Evolutionary conservation across 805 yeast species (phyloP).

Genomic region (Dipodascus albidus): DNA sequence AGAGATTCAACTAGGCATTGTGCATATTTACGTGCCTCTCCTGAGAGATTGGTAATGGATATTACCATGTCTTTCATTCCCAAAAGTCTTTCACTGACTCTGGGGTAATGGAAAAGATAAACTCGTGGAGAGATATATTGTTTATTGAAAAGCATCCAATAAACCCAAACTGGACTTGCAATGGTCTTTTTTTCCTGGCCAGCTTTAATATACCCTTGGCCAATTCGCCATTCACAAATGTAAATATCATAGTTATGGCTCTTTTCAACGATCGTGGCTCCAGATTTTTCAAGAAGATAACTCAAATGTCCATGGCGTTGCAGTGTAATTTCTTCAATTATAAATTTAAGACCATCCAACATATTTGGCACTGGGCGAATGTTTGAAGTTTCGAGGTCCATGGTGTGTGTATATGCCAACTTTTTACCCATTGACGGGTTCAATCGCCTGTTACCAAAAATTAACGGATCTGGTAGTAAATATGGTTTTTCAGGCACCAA

Average conservation of each 20-base stretch:
- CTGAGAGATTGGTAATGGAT: constrained; percentile 71
- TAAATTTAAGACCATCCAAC: background rate
- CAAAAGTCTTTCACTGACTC: constrained; percentile 38
- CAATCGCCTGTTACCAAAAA: constrained; percentile 3
- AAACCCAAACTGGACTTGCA: constrained; percentile 72
- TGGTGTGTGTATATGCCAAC: background rate
- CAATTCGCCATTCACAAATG: constrained; percentile 52
- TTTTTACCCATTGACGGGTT: background rate
- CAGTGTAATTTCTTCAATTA: background rate
- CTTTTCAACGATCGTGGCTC: constrained; percentile 37
- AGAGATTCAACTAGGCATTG: constrained; percentile 48
- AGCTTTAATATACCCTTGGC: constrained; percentile 42
- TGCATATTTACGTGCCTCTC: constrained; percentile 70
- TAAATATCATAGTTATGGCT: constrained; percentile 33
- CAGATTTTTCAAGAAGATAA: constrained; percentile 19
- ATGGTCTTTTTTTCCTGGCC: constrained; percentile 31
- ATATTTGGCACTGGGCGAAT: background rate
- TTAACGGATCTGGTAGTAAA: constrained; percentile 29
- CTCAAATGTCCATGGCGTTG: background rate
- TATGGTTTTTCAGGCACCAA: constrained; percentile 45
- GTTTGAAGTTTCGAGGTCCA: background rate
- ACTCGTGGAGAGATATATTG: constrained; percentile 44
- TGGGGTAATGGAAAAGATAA: constrained; percentile 62
- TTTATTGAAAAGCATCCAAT: constrained; percentile 45
- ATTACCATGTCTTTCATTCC: constrained; percentile 45